Base-by-base conservation (phyloP, 148 eudicot species). In the Camellia lanceoleosa region DNA sequence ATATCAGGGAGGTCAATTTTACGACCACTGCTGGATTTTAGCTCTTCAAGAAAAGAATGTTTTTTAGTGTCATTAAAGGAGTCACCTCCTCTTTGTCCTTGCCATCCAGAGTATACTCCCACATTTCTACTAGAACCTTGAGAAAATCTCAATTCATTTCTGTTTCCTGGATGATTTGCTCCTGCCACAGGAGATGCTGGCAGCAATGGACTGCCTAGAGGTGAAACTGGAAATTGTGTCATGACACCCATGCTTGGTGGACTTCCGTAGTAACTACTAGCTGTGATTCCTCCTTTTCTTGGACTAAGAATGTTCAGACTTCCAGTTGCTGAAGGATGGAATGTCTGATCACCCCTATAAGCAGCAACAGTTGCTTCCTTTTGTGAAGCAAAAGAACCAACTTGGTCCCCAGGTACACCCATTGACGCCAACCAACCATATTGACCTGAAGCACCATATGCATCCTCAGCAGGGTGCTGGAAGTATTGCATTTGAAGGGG, bases 1-100 rank as follows among this genome's bases (percentile, higher is more conserved):
- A 93, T 87, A 75, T 91, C 97, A 68, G 97, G 88, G 44, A 95
- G 90, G 66, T 95, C 97, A 75, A 93, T 82, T 86, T 89, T 88
- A 76, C 90, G 88, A 58, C 88, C 92, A 84, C 81, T 87, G 77
- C 88, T 87, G 30, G 92, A 86, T 82, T 93, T 95, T 61, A 95
- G 83, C 77, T 95, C 98, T 75, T 95, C 97, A 81, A 95, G 97
- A 75, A 93, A 85, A 69, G 97, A 89, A 79, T 87, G 84, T 58
- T 87, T 85, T 76, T 87, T 92, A 44, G 88, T 81, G 81, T 86
- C 88, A 83, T 75, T 84, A 9, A 87, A 82, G 69, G 73, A 79
- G 20, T 91, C 91, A 73, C 77, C 55, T 55, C 90, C 92, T 80
- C 91, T 86, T 77, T 86, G 92, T 76, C 92, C 93, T 69, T 85